These are phyloP conservation scores for Psilocybe subaeruginosa DNA, from an alignment of 768 basidiomycete species.

Conservation along the genomic window DNA sequence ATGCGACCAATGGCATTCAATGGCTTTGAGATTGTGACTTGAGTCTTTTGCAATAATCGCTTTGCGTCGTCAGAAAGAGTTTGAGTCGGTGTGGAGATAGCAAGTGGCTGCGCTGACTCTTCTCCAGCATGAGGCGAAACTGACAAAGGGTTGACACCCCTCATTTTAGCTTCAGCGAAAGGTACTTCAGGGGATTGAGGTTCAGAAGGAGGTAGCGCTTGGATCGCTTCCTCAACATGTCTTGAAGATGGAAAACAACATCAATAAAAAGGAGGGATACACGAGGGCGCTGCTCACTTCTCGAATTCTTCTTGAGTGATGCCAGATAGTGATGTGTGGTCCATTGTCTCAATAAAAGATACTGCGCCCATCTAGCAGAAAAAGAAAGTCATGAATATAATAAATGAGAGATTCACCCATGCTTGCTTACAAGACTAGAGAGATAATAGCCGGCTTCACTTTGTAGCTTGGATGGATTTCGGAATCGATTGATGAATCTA, in stretches of 20 bases:
- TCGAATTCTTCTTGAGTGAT: conserved; percentile 96
- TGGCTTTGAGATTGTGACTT: conserved; percentile 89
- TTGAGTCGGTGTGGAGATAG: conserved; percentile 60
- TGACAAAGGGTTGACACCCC: conserved; percentile 22
- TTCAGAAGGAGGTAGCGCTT: conserved; percentile 48
- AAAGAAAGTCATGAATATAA: neutral
- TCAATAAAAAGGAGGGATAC: neutral
- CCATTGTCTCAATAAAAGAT: conserved; percentile 98
- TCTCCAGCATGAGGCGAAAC: conserved; percentile 72
- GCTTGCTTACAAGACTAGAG: conserved; percentile 78
- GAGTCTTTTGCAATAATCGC: conserved; percentile 85
- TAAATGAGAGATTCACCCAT: neutral
- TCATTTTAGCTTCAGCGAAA: conserved; percentile 28
- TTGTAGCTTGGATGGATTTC: conserved; percentile 86
- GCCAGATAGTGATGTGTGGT: conserved; percentile 91
- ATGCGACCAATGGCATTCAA: conserved; percentile 89
- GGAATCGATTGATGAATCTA: conserved; percentile 95
- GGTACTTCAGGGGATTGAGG: conserved; percentile 37
- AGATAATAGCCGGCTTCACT: conserved; percentile 98
- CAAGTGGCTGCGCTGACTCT: conserved; percentile 83
- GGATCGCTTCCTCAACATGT: conserved; percentile 57
- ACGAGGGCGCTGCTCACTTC: conserved; percentile 40
- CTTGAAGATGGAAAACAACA: conserved; percentile 26
- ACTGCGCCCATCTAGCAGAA: conserved; percentile 85
- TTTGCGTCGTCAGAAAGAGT: conserved; percentile 73